A percentile compares a stretch with the other conserved stretches of the same genome.
phyloP scores from a whole-genome alignment of 2,329 filamentous ascomycete genomes.

The Ceratocystis albifundus region DNA sequence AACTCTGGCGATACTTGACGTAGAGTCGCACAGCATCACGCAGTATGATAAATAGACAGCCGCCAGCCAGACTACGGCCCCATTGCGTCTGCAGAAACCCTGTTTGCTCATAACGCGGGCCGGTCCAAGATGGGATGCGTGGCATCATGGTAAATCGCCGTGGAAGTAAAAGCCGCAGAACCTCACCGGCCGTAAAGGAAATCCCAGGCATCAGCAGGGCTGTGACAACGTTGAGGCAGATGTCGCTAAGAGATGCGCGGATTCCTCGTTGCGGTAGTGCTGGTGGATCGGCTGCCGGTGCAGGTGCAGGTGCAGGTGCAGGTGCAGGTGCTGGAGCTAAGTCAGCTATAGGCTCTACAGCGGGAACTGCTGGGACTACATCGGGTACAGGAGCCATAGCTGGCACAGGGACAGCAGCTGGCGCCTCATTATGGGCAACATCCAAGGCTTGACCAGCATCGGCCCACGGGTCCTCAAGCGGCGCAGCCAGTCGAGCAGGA shows the following conservation, averaged over 20 bases:
- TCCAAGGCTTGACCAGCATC: background rate
- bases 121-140: conserved; percentile 19
- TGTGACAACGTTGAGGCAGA: conserved; percentile 41
- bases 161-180: conserved; percentile 59
- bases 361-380: background rate
- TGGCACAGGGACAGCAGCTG: background rate
- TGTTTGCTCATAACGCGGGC: conserved; percentile 33
- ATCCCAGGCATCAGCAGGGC: conserved; percentile 69
- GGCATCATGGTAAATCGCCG: conserved; percentile 49
- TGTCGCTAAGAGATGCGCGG: conserved; percentile 32
- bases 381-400: background rate
- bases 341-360: background rate
- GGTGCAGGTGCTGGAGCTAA: background rate
- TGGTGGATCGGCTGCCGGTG: conserved; percentile 16
- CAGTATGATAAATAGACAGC: conserved; percentile 75
- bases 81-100: conserved; percentile 72
- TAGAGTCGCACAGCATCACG: conserved; percentile 56
- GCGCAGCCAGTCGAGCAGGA: background rate
- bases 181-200: conserved; percentile 64
- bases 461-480: conserved; percentile 1
- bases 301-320: conserved; percentile 24
- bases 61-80: conserved; percentile 80
- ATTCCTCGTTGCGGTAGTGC: conserved; percentile 27
- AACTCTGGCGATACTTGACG: conserved; percentile 50
- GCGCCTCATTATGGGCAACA: background rate